A percentile compares a stretch with the other conserved stretches of the same genome.
Conservation (phyloP, 805 yeast species). For the Candida anglica region DNA sequence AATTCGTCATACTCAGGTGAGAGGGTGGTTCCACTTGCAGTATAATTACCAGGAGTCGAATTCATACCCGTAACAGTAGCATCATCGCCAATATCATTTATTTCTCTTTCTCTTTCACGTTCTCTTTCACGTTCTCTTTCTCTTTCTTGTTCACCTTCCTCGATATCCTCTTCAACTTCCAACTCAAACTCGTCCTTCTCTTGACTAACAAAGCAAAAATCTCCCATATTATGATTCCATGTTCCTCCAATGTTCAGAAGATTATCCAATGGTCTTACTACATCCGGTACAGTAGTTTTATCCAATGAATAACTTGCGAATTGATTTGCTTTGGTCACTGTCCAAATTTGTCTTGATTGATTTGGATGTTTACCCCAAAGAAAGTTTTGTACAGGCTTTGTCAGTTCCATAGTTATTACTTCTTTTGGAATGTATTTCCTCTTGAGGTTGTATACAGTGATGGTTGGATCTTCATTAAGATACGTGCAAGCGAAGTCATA, state of each 20-base stretch:
- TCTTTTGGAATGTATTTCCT: conserved; percentile 75
- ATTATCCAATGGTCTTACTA: conserved; percentile 42
- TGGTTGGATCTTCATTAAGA: conserved; percentile 65
- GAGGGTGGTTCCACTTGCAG: too few relatives aligned
- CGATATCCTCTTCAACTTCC: too few relatives aligned
- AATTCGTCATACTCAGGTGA: too few relatives aligned
- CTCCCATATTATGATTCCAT: conserved; percentile 54
- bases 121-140: not conserved
- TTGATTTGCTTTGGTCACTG: conserved; percentile 36
- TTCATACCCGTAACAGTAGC: too few relatives aligned
- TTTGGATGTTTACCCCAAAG: conserved; percentile 32
- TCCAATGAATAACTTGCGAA: conserved; percentile 33
- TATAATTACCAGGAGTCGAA: too few relatives aligned
- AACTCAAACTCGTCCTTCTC: conserved; percentile 41
- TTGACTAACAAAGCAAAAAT: conserved; percentile 51
- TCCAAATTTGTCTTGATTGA: conserved; percentile 28
- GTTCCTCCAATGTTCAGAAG: conserved; percentile 48
- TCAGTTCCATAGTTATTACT: conserved; percentile 49
- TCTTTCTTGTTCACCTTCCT: conserved; percentile 4
- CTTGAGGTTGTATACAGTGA: conserved; percentile 65
- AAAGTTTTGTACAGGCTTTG: conserved; percentile 38
- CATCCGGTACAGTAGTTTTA: conserved; percentile 11
- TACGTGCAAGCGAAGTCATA: conserved; percentile 74
- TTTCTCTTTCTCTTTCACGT: too few relatives aligned
- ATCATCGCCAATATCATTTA: too few relatives aligned